phyloP scores from a whole-genome alignment of 2,329 filamentous ascomycete species.

The Periconia digitata region DNA sequence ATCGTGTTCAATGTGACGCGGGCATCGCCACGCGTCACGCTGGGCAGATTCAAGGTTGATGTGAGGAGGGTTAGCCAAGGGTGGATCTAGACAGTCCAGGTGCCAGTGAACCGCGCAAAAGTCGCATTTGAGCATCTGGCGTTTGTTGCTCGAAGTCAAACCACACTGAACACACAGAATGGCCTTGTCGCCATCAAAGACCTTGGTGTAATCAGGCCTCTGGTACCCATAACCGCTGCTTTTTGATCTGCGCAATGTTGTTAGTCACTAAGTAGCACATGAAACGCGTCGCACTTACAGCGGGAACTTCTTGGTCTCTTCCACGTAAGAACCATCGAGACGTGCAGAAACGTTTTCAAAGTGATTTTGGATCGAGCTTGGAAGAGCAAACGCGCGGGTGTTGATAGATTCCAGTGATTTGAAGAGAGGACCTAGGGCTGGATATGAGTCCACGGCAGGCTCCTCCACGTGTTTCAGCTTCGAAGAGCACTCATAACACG shows the following conservation, averaged over 20 bases:
- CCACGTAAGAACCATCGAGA: conserved; percentile 78
- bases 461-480: conserved; percentile 30
- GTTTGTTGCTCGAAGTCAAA: conserved; percentile 61
- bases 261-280: conserved; percentile 29
- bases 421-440: conserved; percentile 62
- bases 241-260: conserved; percentile 37
- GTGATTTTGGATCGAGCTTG: conserved; percentile 68
- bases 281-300: conserved; percentile 57
- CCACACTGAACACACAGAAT: conserved; percentile 80
- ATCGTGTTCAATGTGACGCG: conserved; percentile 79
- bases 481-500: conserved; percentile 61
- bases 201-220: conserved; percentile 56
- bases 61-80: conserved; percentile 75
- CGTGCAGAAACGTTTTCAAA: conserved; percentile 81
- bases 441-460: conserved; percentile 17
- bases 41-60: conserved; percentile 52
- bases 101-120: conserved; percentile 84
- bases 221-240: conserved; percentile 45
- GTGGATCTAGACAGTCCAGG: conserved; percentile 86
- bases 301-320: conserved; percentile 57
- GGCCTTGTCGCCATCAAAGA: conserved; percentile 69
- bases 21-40: conserved; percentile 80
- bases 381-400: conserved; percentile 70
- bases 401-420: conserved; percentile 68
- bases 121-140: conserved; percentile 84